Conservation (phyloP, 257 asterid genomes). For the Cinchona pubescens region DNA sequence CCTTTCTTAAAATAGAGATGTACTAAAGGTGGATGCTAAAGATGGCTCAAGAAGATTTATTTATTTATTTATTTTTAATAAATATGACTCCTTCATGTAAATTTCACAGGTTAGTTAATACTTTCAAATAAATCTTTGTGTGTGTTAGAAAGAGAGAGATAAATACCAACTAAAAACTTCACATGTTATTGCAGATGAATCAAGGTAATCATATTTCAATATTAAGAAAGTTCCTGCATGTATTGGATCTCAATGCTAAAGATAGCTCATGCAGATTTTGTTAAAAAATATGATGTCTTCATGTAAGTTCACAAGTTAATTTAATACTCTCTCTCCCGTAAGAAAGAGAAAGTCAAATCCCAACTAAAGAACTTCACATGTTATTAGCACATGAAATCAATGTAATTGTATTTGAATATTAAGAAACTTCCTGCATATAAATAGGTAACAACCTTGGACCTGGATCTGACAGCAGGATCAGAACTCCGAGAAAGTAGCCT, state of each 20-base stretch:
- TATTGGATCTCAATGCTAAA: too few relatives aligned
- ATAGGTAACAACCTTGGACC: conserved; percentile 73
- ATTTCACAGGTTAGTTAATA: too few relatives aligned
- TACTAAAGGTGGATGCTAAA: not conserved
- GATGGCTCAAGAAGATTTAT: not conserved
- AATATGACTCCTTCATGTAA: too few relatives aligned
- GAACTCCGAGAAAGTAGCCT: conserved; percentile 96
- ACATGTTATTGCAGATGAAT: too few relatives aligned
- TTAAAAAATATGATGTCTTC: not conserved
- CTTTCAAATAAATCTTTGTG: too few relatives aligned
- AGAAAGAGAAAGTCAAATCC: conserved; percentile 1
- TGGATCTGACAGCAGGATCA: conserved; percentile 96
- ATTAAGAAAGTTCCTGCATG: too few relatives aligned
- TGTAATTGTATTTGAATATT: not conserved
- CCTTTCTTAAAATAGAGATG: not conserved
- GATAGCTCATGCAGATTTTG: too few relatives aligned
- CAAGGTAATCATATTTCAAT: too few relatives aligned
- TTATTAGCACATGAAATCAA: not conserved
- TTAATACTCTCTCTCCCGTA: not conserved
- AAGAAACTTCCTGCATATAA: not conserved
- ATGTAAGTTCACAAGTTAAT: conserved; percentile 1
- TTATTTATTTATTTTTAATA: too few relatives aligned
- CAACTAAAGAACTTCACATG: not conserved
- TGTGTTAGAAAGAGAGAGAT: too few relatives aligned
- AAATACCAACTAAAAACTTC: too few relatives aligned